Percentiles rank a stretch among this genome's conserved stretches.
These are phyloP conservation scores for Platanthera guangdongensis DNA, from an alignment of 106 monocot genomes.

Conservation along the genomic window DNA sequence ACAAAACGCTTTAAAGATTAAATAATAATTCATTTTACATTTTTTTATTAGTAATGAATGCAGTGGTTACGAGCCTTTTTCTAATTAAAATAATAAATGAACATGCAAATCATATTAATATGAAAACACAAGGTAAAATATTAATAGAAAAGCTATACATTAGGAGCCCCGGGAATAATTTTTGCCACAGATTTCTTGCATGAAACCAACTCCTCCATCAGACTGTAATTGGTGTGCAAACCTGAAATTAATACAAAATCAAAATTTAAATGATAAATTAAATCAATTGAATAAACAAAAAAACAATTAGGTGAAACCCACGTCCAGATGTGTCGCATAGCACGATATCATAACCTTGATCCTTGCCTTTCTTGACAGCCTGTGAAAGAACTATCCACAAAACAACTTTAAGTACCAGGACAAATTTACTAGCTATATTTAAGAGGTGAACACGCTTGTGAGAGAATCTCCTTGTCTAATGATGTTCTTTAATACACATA, in stretches of 20 bases:
- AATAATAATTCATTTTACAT: too few relatives aligned
- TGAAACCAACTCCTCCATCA: conserved; percentile 93
- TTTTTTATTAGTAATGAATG: background rate
- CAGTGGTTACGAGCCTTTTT: background rate
- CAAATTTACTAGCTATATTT: background rate
- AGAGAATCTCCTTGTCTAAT: background rate
- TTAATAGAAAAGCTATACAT: conserved; percentile 42
- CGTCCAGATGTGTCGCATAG: conserved; percentile 98
- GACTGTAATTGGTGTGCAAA: conserved; percentile 84
- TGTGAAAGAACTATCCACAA: conserved; percentile 73
- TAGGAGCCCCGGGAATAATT: conserved; percentile 73
- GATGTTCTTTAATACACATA: background rate
- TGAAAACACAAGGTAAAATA: conserved; percentile 1
- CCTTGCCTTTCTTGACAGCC: conserved; percentile 88
- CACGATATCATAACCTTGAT: conserved; percentile 75
- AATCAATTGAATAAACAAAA: background rate
- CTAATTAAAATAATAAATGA: background rate
- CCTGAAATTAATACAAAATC: conserved; percentile 31
- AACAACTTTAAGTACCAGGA: conserved; percentile 21
- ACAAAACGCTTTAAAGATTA: too few relatives aligned
- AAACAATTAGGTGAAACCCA: conserved; percentile 28
- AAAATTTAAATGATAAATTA: background rate
- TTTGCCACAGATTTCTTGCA: conserved; percentile 92
- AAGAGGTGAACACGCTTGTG: background rate
- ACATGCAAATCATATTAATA: background rate